Base-by-base conservation (phyloP, 169 alveolate species). In the Amoebophrya sp. region DNA sequence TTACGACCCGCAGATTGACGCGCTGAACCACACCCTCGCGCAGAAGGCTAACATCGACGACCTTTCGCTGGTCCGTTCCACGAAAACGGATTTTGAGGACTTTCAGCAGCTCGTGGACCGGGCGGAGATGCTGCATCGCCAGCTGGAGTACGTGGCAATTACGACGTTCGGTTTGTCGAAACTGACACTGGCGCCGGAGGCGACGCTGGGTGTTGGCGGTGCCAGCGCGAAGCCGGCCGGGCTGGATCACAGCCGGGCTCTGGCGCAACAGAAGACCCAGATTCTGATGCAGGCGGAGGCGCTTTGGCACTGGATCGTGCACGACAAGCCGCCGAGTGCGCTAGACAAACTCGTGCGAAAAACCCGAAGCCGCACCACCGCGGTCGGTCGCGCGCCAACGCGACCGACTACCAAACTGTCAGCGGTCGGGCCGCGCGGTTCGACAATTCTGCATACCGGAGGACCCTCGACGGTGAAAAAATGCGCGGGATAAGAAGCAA, bases 231-330 rank as follows among this genome's bases (percentile, higher is more conserved):
- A n/a, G n/a, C n/a, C n/a, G n/a, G n/a, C n/a, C n/a, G n/a, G n/a
- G n/a, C n/a, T n/a, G n/a, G n/a, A n/a, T n/a, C n/a, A n/a, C n/a
- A n/a, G n/a, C n/a, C n/a, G n/a, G n/a, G n/a, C n/a, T n/a, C 83
- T 2, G 83, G 83, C 83, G 38, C 83, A 66, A 25, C 83, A 66
- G 83, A 66, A 66, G 83, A 66, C 83, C 32, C 83, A 66, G 83
- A 66, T 66, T 25, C 83, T 66, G 32, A 66, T 66, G 38, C 83
- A 66, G 35, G 83, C 83, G 32, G 83, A 66, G 18, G 83, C 83
- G 29, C 83, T 66, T 2, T 66, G 83, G 83, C 83, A 66, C 18
- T 66, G 83, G 83, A 66, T 66, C 35, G 83, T 66, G 29, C 83
- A 66, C 83, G 18, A 66, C 83, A n/a, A 66, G 32, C 32, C 83